Conservation (phyloP, 2,329 filamentous ascomycete species). For the Pseudocercospora fuligena region DNA sequence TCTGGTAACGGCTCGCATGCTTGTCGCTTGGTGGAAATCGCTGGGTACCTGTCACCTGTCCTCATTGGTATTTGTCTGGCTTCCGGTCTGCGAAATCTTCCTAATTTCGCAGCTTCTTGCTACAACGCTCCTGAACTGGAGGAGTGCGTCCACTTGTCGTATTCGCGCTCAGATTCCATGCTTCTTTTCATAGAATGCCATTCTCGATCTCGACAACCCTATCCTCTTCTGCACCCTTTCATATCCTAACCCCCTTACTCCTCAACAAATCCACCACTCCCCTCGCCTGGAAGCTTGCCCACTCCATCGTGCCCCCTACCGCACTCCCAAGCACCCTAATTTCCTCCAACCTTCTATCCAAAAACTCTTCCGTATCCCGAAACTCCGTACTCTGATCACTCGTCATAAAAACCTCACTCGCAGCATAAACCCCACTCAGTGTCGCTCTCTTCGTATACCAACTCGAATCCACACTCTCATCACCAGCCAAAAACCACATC, state of each 20-base stretch:
- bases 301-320: slow-evolving; percentile 70
- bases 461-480: slow-evolving; percentile 76
- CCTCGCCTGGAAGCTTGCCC: slow-evolving; percentile 79
- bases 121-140: too few relatives aligned
- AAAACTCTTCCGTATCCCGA: slow-evolving; percentile 76
- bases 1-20: too few relatives aligned
- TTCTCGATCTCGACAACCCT: too few relatives aligned
- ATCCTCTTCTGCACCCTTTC: too few relatives aligned
- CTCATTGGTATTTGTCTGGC: too few relatives aligned
- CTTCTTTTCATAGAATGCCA: too few relatives aligned
- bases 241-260: slow-evolving; percentile 86
- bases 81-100: too few relatives aligned
- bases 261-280: slow-evolving; percentile 80
- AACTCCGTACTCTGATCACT: slow-evolving; percentile 78
- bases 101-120: too few relatives aligned
- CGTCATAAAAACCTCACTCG: slow-evolving; percentile 88
- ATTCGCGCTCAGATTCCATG: too few relatives aligned
- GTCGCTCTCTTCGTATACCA: slow-evolving; percentile 82
- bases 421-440: slow-evolving; percentile 70
- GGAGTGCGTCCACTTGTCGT: too few relatives aligned
- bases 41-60: too few relatives aligned
- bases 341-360: slow-evolving; percentile 76
- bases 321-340: slow-evolving; percentile 65
- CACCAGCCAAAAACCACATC: slow-evolving; percentile 85
- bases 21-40: too few relatives aligned